Base-by-base conservation (phyloP, 2,329 filamentous ascomycete genomes). In the Colletotrichum higginsianum region DNA sequence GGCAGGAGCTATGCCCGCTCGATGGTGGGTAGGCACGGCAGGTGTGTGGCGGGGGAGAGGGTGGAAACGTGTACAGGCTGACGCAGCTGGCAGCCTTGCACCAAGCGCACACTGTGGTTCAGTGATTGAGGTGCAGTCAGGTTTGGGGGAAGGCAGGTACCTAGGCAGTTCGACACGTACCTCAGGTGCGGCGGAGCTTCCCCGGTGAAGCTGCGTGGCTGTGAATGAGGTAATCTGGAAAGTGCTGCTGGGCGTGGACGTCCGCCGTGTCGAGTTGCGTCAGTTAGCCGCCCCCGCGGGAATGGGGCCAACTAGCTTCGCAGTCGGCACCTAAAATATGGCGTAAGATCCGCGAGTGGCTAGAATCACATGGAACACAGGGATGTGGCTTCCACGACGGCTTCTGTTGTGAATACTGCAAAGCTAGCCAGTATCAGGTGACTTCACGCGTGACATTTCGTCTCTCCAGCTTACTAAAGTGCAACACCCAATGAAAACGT, bases 341-440 rank as follows among this genome's bases (percentile, higher is more conserved):
- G 52, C 52, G 30, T 55, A 38, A 13, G 52, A 23, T 55, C 18
- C 18, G 35, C 42, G 11, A 13, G 30, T 60, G 21, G 53, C 47
- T 55, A 61, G 67, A 71, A 71, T 68, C 68, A 63, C 65, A 71
- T 71, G 68, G 68, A 71, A 60, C 30, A 38, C 65, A 68, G 66
- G 68, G 68, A 62, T 71, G 50, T 46, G 35, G 38, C 26, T 46
- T 49, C 46, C 40, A 40, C 18, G 2, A 40, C 18, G 1, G 13
- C 30, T 5, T 15, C 26, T 50, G 7, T 3, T 21, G 21, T 18
- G 26, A 6, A 30, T 30, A 6, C 5, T 13, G 18, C 2, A 9
- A n/a, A n/a, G 52, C 30, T n/a, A 3, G 23, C 8, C 8, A 2
- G 5, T 2, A 2, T 61, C 58, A 61, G 58, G 44, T 61, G 58